Percentiles rank a stretch among this genome's conserved stretches.
phyloP scores from a whole-genome alignment of 1,284 basidiomycete species.

The Trametes versicolor region DNA sequence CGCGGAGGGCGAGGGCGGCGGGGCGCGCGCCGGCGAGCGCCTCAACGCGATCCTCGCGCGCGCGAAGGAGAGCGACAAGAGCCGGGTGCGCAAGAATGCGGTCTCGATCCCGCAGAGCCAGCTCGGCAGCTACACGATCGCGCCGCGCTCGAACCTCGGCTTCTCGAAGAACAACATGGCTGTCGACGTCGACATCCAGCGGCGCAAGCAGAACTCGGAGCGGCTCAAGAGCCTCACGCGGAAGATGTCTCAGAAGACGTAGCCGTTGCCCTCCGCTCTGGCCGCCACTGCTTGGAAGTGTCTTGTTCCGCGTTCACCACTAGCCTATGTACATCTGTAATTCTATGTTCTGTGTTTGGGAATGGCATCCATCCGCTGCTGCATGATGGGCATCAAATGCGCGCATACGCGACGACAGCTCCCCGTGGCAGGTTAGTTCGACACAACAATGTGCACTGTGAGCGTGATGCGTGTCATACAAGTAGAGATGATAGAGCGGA shows the following conservation, averaged over 20 bases:
- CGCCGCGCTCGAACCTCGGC: constrained; percentile 66
- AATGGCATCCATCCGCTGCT: not conserved
- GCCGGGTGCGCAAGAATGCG: constrained; percentile 75
- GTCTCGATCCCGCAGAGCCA: constrained; percentile 80
- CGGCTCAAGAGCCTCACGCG: constrained; percentile 59
- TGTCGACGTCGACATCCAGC: constrained; percentile 75
- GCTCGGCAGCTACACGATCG: constrained; percentile 78
- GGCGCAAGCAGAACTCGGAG: constrained; percentile 77
- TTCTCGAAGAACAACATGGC: constrained; percentile 57
- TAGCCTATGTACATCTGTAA: constrained; percentile 19
- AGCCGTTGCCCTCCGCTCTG: not conserved
- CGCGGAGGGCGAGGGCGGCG: constrained; percentile 45
- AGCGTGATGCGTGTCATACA: not conserved
- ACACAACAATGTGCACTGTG: not conserved
- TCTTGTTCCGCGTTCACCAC: not conserved
- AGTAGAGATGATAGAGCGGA: too few relatives aligned
- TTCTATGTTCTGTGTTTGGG: constrained; percentile 2
- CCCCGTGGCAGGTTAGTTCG: not conserved
- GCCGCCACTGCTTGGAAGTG: not conserved
- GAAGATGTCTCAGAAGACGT: constrained; percentile 44
- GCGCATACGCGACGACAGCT: not conserved
- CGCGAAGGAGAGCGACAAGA: constrained; percentile 73
- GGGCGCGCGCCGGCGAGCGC: constrained; percentile 56
- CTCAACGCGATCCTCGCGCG: constrained; percentile 77
- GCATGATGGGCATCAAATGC: not conserved